phyloP scores from a whole-genome alignment of 148 eudicot genomes.

The Nyssa sinensis region DNA sequence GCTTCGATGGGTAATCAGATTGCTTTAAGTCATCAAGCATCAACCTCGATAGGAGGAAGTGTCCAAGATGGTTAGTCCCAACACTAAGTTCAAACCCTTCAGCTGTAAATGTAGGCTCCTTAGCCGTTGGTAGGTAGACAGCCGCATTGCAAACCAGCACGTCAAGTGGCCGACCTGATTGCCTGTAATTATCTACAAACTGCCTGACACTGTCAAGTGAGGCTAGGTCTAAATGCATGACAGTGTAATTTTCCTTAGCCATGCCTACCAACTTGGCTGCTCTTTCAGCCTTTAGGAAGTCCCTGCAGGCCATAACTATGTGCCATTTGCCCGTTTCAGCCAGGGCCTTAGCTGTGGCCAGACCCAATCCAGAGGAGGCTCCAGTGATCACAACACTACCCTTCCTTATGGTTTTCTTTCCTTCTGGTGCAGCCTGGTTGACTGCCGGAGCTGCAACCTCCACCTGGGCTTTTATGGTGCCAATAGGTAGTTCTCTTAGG shows the following conservation, averaged over 20 bases:
- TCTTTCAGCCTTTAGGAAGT: conserved; percentile 82
- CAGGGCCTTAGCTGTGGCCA: conserved; percentile 83
- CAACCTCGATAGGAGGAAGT: conserved; percentile 68
- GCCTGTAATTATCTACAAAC: conserved; percentile 68
- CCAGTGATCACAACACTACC: conserved; percentile 87
- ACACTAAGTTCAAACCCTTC: conserved; percentile 94
- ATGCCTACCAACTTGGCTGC: conserved; percentile 86
- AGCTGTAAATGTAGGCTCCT: conserved; percentile 66
- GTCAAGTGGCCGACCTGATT: conserved; percentile 69
- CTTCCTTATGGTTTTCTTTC: conserved; percentile 79
- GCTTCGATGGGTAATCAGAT: conserved; percentile 70
- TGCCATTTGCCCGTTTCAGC: conserved; percentile 94
- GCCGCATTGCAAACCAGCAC: conserved; percentile 90
- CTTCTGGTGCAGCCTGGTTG: conserved; percentile 34
- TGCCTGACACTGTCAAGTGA: conserved; percentile 89
- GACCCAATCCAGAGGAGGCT: conserved; percentile 90
- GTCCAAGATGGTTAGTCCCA: conserved; percentile 87
- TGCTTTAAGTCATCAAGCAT: conserved; percentile 66
- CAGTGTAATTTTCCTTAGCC: conserved; percentile 62
- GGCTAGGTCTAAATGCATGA: conserved; percentile 90
- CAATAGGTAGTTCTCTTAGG: conserved; percentile 28
- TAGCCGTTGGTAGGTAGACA: conserved; percentile 74
- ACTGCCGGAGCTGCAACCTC: conserved; percentile 55
- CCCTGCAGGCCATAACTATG: conserved; percentile 84
- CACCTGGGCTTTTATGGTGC: conserved; percentile 53